Evolutionary conservation across 352 stramenopile species (phyloP), one percentile per base, ranked within the genome.

Genomic region (Pythium plurisporium): DNA sequence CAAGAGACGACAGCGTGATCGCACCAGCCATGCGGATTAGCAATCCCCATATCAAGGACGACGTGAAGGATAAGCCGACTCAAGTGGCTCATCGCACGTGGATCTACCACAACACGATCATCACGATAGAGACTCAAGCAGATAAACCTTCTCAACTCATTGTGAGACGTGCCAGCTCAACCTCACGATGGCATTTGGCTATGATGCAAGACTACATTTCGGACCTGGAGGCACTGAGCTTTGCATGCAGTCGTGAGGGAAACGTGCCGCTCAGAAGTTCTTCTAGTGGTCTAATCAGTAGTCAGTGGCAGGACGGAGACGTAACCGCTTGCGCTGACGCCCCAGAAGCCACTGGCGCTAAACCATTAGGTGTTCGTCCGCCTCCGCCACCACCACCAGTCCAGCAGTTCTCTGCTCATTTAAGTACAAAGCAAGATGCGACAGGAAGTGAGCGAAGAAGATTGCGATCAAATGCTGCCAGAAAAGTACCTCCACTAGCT

Each of bases 1-100:
- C 78, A 5, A 69, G 71, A 20, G 86, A 81, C 14, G 58, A 69
- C 27, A 20, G 79, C 9, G 31, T 62, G 8, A 45, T 58, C 11
- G 67, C 81, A 10, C 68, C 81, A 27, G 67, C 79, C 2, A 43
- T 80, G 11, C 30, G 49, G 9, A 41, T 62, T 14, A 52, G 34
- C 11, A 43, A 23, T 22, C 34, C 40, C n/a, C 19, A 37, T 23
- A 46, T 17, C 12, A 31, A 25, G 26, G 55, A 43, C 47, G 40
- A 44, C 17, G 17, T 30, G 14, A 29, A 60, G 5, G 40, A 34
- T n/a, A 66, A 52, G 34, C 37, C 11, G 70, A 14, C 26, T 1
- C 44, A 46, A 20, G 23, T 19, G 11, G 26, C 23, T 61, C 22
- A 64, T 63, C 42, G 44, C 9, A 61, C 58, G 15, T 71, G 64